A percentile compares a stretch with the other conserved stretches of the same genome.
Conservation (phyloP, 2,329 filamentous ascomycete genomes). For the Hypoxylon sp. region DNA sequence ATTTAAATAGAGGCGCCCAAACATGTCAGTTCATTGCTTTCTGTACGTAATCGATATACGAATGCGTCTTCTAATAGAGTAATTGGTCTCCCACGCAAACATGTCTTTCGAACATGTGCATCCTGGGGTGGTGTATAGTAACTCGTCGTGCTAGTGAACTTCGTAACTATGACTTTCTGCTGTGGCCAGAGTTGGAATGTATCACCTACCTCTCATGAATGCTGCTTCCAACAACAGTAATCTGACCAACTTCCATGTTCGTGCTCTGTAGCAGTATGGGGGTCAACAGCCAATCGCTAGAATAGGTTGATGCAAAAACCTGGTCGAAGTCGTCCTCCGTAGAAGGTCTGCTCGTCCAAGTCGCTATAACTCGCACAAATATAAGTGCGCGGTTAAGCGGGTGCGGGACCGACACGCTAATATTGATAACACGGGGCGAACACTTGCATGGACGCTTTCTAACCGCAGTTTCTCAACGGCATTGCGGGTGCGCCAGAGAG, state of each 20-base stretch:
- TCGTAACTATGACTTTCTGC: too few species aligned
- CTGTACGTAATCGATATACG: neutral
- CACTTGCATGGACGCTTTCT: too few species aligned
- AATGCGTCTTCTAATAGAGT: neutral
- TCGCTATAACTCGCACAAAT: neutral
- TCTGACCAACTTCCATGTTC: neutral
- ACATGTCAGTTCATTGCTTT: neutral
- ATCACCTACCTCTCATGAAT: neutral
- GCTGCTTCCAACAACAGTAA: neutral
- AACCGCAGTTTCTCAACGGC: too few species aligned
- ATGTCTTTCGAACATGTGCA: neutral
- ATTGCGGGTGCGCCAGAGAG: too few species aligned
- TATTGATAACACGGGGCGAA: too few species aligned
- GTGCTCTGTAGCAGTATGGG: neutral
- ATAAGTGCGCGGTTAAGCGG: neutral
- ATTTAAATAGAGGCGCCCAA: neutral
- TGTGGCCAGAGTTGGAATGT: too few species aligned
- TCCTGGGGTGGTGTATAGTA: neutral
- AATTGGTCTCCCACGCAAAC: neutral
- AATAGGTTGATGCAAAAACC: neutral
- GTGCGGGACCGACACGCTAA: too few species aligned
- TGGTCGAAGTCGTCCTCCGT: neutral
- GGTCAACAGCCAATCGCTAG: neutral
- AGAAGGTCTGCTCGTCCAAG: neutral
- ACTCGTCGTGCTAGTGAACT: neutral